phyloP scores from a whole-genome alignment of 2,329 filamentous ascomycete species.

The Claviceps cyperi region DNA sequence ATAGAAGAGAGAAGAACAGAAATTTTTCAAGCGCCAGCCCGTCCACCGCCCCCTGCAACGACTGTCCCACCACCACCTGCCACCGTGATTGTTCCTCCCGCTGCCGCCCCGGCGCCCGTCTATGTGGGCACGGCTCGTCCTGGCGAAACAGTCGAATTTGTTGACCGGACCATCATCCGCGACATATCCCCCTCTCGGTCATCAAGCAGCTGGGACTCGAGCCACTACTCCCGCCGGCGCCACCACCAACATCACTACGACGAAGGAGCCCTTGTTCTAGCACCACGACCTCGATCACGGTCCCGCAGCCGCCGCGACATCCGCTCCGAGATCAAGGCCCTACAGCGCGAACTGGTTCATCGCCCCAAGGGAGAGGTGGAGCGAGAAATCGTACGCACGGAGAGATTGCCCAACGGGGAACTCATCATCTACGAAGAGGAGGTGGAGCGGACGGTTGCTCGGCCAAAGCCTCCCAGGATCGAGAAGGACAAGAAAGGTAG shows the following conservation, averaged over 20 bases:
- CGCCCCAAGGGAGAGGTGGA: constrained; percentile 25
- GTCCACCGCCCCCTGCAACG: constrained; percentile 10
- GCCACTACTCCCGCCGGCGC: constrained; percentile 16
- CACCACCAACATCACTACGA: constrained; percentile 15
- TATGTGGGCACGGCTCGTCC: constrained; percentile 21
- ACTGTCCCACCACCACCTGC: not conserved
- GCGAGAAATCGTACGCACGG: constrained; percentile 39
- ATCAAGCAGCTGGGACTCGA: constrained; percentile 18
- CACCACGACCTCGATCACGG: constrained; percentile 26
- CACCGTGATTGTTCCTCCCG: constrained; percentile 13
- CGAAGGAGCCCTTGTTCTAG: constrained; percentile 21
- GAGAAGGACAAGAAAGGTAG: constrained; percentile 93
- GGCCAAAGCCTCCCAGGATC: constrained; percentile 48
- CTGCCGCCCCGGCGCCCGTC: constrained; percentile 16
- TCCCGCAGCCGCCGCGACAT: constrained; percentile 47
- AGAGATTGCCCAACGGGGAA: constrained; percentile 44
- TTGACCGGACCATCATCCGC: constrained; percentile 32
- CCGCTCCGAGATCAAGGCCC: constrained; percentile 53
- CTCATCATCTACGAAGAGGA: constrained; percentile 49
- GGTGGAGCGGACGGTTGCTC: constrained; percentile 40
- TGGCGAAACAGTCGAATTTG: constrained; percentile 22
- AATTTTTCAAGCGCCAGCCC: constrained; percentile 5
- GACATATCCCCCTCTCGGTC: constrained; percentile 34
- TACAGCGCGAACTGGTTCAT: constrained; percentile 40
- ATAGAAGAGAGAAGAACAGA: constrained; percentile 18